Percentiles rank a stretch among this genome's conserved stretches.
Evolutionary conservation across 2,329 filamentous ascomycete genomes (phyloP).

Genomic region (Albophoma yamanashiensis): DNA sequence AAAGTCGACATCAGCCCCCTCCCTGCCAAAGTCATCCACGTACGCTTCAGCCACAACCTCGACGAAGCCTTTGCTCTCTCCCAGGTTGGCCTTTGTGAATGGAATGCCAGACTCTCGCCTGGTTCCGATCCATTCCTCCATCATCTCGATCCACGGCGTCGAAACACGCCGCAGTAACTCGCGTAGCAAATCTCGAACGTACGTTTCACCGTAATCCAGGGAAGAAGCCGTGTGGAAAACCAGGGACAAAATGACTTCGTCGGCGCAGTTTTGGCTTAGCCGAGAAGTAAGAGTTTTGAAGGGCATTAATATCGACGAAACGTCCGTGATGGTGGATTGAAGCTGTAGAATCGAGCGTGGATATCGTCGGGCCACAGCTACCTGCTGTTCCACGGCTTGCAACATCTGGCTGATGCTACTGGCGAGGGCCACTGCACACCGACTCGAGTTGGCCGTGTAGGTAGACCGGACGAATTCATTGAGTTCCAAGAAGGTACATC

Average conservation of each 20-base stretch:
- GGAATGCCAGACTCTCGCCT: constrained; percentile 44
- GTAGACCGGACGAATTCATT: constrained; percentile 34
- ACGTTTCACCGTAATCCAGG: constrained; percentile 51
- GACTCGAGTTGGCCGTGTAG: constrained; percentile 31
- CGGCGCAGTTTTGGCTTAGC: constrained; percentile 32
- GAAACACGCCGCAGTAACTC: constrained; percentile 55
- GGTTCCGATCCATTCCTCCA: constrained; percentile 68
- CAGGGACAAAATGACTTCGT: constrained; percentile 51
- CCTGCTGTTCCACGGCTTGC: constrained; percentile 35
- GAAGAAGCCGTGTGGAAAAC: constrained; percentile 52
- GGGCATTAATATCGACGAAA: constrained; percentile 37
- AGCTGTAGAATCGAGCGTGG: constrained; percentile 41
- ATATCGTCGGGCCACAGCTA: constrained; percentile 30
- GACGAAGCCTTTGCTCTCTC: constrained; percentile 46
- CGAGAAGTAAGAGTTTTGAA: constrained; percentile 40
- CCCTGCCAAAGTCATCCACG: constrained; percentile 47
- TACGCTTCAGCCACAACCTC: constrained; percentile 43
- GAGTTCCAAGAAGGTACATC: constrained; percentile 35
- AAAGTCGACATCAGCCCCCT: constrained; percentile 48
- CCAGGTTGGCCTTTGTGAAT: constrained; percentile 33
- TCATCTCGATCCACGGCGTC: constrained; percentile 54
- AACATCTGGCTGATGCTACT: constrained; percentile 38
- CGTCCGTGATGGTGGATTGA: constrained; percentile 35
- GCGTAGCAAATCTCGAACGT: constrained; percentile 53
- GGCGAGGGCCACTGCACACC: constrained; percentile 40